Evolutionary conservation across 768 basidiomycete genomes (phyloP).

Genomic region (Coprinellus aureogranulatus): DNA sequence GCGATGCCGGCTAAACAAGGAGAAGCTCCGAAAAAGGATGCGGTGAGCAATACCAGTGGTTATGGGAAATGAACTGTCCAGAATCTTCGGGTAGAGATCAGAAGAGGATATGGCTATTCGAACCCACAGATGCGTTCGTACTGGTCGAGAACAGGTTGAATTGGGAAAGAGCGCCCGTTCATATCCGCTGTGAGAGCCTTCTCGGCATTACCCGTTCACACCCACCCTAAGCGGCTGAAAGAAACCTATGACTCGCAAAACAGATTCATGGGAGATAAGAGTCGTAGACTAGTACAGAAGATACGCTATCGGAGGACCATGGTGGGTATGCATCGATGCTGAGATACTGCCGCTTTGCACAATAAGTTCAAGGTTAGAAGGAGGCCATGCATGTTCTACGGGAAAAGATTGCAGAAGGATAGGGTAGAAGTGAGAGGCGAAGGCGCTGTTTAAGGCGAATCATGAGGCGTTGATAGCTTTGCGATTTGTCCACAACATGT

Average conservation of each 20-base stretch:
- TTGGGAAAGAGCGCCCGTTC: background rate
- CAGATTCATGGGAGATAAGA: background rate
- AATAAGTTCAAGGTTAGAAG: background rate
- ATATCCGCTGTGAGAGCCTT: background rate
- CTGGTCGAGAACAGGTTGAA: too few species aligned
- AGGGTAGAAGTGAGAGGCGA: constrained; percentile 5
- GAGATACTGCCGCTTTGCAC: background rate
- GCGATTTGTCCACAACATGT: constrained; percentile 87
- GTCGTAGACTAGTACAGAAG: background rate
- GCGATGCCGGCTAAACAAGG: background rate
- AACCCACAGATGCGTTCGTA: background rate
- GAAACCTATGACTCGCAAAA: too few species aligned
- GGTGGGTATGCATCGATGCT: background rate
- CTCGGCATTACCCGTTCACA: background rate
- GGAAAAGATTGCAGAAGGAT: background rate
- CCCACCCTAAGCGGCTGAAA: too few species aligned
- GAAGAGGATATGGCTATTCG: background rate
- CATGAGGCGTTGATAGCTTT: constrained; percentile 54
- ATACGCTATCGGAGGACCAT: background rate
- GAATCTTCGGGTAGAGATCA: background rate
- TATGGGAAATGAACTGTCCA: constrained; percentile 4
- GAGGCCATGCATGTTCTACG: background rate
- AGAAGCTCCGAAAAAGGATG: background rate
- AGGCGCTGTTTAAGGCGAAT: constrained; percentile 9
- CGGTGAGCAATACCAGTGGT: background rate